These are phyloP conservation scores for Talaromyces ruber DNA, from an alignment of 495 filamentous ascomycete genomes.

Conservation along the genomic window DNA sequence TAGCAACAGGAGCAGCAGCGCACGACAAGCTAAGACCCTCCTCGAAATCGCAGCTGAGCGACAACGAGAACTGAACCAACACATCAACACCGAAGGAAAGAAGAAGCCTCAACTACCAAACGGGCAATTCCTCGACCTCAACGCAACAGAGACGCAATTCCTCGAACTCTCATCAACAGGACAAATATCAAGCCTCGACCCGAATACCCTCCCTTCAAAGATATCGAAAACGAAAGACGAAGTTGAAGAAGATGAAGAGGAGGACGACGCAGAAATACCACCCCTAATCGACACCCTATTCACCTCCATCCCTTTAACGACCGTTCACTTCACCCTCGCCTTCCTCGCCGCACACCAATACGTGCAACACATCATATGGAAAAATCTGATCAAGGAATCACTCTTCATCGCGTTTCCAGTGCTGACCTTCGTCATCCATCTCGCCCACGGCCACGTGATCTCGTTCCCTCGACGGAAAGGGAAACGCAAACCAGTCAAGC, in stretches of 20 bases:
- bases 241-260: constrained; percentile 8
- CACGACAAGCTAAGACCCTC: constrained; percentile 33
- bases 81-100: constrained; percentile 8
- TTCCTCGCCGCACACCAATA: constrained; percentile 92
- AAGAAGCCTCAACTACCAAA: not conserved
- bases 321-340: constrained; percentile 81
- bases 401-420: constrained; percentile 28
- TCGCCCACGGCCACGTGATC: constrained; percentile 38
- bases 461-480: constrained; percentile 13
- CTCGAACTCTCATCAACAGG: constrained; percentile 17
- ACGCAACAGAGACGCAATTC: constrained; percentile 21
- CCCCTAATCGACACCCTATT: constrained; percentile 40
- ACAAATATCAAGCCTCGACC: not conserved
- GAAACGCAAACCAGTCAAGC: not conserved
- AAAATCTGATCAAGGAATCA: constrained; percentile 40
- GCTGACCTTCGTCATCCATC: constrained; percentile 33
- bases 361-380: constrained; percentile 55
- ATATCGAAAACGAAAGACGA: not conserved
- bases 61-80: constrained; percentile 24
- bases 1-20: constrained; percentile 7
- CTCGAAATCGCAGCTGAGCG: constrained; percentile 42
- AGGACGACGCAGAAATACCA: constrained; percentile 19
- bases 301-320: constrained; percentile 58
- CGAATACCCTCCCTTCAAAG: not conserved
- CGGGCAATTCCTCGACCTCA: not conserved